Evolutionary conservation across 108 stramenopile genomes (phyloP), one percentile per base, ranked within the genome.

Genomic region (Nitzschia sp.): DNA sequence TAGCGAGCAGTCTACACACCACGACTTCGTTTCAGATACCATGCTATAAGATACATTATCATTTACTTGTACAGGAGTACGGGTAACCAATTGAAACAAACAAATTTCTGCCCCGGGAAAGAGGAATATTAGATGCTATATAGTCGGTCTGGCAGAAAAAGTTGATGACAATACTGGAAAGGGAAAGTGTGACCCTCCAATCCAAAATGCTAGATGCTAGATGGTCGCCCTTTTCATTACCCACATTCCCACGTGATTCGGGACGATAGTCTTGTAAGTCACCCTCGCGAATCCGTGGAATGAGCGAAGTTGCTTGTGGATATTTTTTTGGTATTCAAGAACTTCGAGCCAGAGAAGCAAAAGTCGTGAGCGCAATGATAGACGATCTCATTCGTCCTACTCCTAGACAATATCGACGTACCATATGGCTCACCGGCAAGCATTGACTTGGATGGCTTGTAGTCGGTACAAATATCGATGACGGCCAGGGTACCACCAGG

Each of bases 321-420:
- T 93, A 73, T 93, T 93, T 63, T 86, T 73, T 63, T 93, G 83
- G 73, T 90, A 93, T 63, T 93, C 92, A 16, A 89, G 44, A 29
- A 91, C 62, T 45, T 11, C 28, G 29, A n/a, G n/a, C n/a, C 16
- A 58, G 0, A 34, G 19, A 26, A 28, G 8, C 16, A 58, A 9
- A 19, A 58, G 19, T 15, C 0, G 53, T 53, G 53, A 26, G n/a
- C n/a, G n/a, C n/a, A n/a, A n/a, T n/a, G n/a, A n/a, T n/a, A 11
- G 25, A 25, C 25, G 11, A 0, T 25, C 21, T 53, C 1, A 53
- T 53, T 53, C 53, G 13, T 53, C 17, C 15, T 13, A 15, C 13
- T 53, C 21, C 1, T 15, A 53, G 23, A 53, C 21, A 13, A 19
- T 1, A 53, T 11, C 0, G 23, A 67, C 66, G 34, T 67, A 69